Conservation (phyloP, 2,329 filamentous ascomycete genomes). For the Pezicula radicicola region DNA sequence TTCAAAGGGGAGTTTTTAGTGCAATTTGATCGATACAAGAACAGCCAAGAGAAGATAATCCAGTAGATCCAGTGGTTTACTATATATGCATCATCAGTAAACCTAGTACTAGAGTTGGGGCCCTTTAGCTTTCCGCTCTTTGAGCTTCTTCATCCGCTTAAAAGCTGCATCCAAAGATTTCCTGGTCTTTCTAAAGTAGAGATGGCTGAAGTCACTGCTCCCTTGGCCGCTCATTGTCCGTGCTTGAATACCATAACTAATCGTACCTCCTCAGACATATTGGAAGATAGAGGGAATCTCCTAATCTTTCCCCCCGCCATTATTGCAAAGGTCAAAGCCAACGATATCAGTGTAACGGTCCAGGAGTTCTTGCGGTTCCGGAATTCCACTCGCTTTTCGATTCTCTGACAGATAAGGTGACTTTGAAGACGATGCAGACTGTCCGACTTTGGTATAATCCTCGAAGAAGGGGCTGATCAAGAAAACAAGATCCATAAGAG, state of each 20-base stretch:
- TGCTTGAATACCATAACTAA: not conserved
- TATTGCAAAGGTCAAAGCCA: not conserved
- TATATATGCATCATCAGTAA: not conserved
- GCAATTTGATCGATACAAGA: no score
- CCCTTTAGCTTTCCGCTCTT: not conserved
- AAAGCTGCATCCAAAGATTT: not conserved
- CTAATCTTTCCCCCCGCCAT: not conserved
- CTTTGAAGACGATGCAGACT: not conserved
- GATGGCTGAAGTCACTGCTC: not conserved
- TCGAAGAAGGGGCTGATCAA: conserved; percentile 33
- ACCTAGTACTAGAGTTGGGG: not conserved
- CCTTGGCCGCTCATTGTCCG: not conserved
- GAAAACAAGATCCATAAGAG: conserved; percentile 62
- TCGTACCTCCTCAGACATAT: not conserved
- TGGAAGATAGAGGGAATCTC: not conserved
- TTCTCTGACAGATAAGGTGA: not conserved
- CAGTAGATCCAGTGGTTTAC: no score
- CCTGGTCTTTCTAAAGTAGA: not conserved
- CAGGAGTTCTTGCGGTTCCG: not conserved
- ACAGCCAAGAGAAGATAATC: no score
- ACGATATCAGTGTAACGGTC: not conserved
- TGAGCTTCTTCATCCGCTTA: not conserved
- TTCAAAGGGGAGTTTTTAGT: no score
- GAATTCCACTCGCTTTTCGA: not conserved
- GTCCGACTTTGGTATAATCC: not conserved